Percentiles rank a stretch among this genome's conserved stretches.
phyloP scores from a whole-genome alignment of 306 rosid species.

The Morella rubra region DNA sequence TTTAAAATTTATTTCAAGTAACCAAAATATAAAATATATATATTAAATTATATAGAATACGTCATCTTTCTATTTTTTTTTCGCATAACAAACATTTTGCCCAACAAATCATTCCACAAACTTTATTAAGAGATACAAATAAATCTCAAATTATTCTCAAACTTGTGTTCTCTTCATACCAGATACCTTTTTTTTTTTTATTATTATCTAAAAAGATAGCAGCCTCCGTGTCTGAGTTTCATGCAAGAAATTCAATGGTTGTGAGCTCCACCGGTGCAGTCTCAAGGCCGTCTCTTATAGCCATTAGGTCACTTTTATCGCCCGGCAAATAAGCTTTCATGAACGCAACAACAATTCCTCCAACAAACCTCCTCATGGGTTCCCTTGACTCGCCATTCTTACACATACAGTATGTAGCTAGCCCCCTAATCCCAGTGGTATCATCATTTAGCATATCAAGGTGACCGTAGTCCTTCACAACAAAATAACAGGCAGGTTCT shows the following conservation, averaged over 20 bases:
- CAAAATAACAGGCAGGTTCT: slow-evolving; percentile 60
- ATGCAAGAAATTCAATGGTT: slow-evolving; percentile 33
- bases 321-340: slow-evolving; percentile 58
- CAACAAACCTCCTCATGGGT: slow-evolving; percentile 89
- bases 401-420: slow-evolving; percentile 54
- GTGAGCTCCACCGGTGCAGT: slow-evolving; percentile 51
- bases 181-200: too few species aligned
- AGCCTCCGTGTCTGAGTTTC: slow-evolving; percentile 14
- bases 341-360: slow-evolving; percentile 77
- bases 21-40: too few species aligned
- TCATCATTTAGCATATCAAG: slow-evolving; percentile 80
- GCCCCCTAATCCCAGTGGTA: slow-evolving; percentile 71
- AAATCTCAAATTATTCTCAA: too few species aligned
- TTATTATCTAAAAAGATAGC: too few species aligned
- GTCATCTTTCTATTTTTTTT: too few species aligned
- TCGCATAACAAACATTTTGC: too few species aligned
- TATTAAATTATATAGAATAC: too few species aligned
- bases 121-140: too few species aligned
- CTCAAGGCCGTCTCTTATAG: slow-evolving; percentile 41
- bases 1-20: too few species aligned
- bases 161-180: too few species aligned
- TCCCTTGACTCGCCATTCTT: slow-evolving; percentile 69
- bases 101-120: too few species aligned
- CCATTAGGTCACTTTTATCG: slow-evolving; percentile 44
- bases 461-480: slow-evolving; percentile 75